These are phyloP conservation scores for Myriangium duriaei DNA, from an alignment of 2,329 filamentous ascomycete species.

Conservation along the genomic window DNA sequence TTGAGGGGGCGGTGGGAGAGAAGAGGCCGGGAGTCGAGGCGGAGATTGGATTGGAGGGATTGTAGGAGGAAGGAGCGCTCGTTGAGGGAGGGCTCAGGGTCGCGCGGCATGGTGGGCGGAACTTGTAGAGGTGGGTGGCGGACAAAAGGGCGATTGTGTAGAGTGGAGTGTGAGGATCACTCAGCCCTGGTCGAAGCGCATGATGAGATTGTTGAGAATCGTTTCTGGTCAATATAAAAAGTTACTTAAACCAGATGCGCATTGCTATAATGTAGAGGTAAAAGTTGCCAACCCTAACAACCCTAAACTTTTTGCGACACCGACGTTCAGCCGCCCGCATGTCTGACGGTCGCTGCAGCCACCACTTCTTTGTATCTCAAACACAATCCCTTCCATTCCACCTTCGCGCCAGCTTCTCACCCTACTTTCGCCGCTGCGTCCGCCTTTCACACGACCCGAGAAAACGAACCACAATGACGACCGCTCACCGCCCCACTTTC, in stretches of 20 bases:
- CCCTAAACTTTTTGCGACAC: no score
- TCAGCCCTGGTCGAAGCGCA: no score
- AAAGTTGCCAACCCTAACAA: no score
- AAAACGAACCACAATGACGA: conserved; percentile 36
- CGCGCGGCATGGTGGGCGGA: conserved; percentile 61
- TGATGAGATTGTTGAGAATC: no score
- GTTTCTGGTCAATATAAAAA: background rate
- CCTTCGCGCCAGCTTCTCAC: no score
- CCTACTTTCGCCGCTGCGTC: no score
- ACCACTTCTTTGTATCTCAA: no score
- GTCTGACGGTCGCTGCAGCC: background rate
- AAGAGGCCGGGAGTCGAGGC: conserved; percentile 70
- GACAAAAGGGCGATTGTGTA: conserved; percentile 5
- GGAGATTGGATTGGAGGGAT: conserved; percentile 66
- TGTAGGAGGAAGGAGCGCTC: conserved; percentile 78
- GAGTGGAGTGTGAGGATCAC: no score
- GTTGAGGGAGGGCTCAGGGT: conserved; percentile 79
- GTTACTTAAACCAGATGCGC: no score
- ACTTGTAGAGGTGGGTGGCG: background rate
- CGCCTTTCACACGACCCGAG: no score
- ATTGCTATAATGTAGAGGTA: no score
- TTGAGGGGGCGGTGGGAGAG: conserved; percentile 69
- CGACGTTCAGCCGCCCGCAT: conserved; percentile 12
- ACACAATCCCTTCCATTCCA: no score
- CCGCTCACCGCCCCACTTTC: conserved; percentile 77